Evolutionary conservation across 495 filamentous ascomycete species (phyloP).

Genomic region (Oidiodendron maius): DNA sequence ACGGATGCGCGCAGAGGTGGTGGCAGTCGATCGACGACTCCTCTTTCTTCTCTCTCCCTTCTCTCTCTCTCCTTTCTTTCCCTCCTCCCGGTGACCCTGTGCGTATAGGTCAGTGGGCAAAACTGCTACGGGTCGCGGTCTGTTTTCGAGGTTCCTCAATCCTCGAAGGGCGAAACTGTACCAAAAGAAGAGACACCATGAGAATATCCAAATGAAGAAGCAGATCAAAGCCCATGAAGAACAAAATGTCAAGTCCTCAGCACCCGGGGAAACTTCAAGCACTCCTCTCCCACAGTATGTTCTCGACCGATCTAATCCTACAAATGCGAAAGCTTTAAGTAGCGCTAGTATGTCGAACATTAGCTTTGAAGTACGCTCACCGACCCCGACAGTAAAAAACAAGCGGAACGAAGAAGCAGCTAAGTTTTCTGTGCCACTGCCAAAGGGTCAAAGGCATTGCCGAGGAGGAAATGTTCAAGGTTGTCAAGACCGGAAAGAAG

Average conservation of each 20-base stretch:
- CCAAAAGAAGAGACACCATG: slow-evolving; percentile 85
- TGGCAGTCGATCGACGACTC: too few species aligned
- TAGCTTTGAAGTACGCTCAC: background rate
- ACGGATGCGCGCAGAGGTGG: too few species aligned
- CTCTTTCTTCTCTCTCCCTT: too few species aligned
- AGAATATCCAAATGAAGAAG: slow-evolving; percentile 99
- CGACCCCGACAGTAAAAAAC: too few species aligned
- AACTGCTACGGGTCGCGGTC: too few species aligned
- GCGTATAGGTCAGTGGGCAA: too few species aligned
- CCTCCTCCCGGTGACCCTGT: too few species aligned
- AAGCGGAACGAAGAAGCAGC: slow-evolving; percentile 82
- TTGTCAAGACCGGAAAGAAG: slow-evolving; percentile 82
- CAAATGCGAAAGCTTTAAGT: slow-evolving; percentile 82
- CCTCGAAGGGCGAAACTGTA: slow-evolving; percentile 95
- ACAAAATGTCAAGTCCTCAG: slow-evolving; percentile 77
- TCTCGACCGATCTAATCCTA: slow-evolving; percentile 77
- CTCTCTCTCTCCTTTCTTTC: too few species aligned
- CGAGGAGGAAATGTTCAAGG: slow-evolving; percentile 98
- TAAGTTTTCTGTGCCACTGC: slow-evolving; percentile 90
- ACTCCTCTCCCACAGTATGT: slow-evolving; percentile 23
- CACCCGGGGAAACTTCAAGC: slow-evolving; percentile 18
- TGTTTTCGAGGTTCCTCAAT: too few species aligned
- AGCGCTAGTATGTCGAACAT: too few species aligned
- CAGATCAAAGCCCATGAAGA: slow-evolving; percentile 89
- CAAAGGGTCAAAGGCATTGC: slow-evolving; percentile 87